Percentiles rank a stretch among this genome's conserved stretches.
Conservation (phyloP, 2,329 filamentous ascomycete species). For the Diaporthe citriasiana region DNA sequence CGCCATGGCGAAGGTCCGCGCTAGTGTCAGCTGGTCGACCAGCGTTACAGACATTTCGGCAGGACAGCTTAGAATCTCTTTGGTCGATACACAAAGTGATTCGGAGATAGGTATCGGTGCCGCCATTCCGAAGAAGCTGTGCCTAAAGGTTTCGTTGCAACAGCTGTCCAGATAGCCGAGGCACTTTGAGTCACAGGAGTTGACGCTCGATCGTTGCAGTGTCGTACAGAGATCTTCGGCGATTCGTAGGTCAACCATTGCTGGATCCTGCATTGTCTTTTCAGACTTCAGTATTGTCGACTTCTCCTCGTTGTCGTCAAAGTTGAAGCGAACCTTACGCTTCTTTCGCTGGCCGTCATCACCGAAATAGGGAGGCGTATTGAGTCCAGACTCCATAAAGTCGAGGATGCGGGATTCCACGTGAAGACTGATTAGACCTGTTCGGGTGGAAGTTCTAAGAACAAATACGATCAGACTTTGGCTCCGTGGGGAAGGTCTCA, state of each 20-base stretch:
- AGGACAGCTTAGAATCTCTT: constrained; percentile 13
- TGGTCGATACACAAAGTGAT: neutral
- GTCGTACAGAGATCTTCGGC: constrained; percentile 13
- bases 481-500: neutral
- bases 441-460: neutral
- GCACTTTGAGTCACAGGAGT: neutral
- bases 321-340: constrained; percentile 19
- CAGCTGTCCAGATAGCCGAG: constrained; percentile 31
- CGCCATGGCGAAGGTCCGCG: constrained; percentile 30
- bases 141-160: constrained; percentile 16
- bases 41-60: constrained; percentile 8
- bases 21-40: constrained; percentile 36
- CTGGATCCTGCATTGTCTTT: neutral
- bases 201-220: neutral
- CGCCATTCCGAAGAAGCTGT: constrained; percentile 32
- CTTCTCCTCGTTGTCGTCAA: neutral
- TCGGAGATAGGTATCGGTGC: neutral
- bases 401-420: neutral
- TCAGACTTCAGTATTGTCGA: neutral
- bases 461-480: neutral
- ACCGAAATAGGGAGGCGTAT: neutral
- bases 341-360: constrained; percentile 6
- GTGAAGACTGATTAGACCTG: neutral
- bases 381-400: constrained; percentile 2
- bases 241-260: neutral